Conservation (phyloP, 176 grass and related monocot genomes). For the Oryza meridionalis region DNA sequence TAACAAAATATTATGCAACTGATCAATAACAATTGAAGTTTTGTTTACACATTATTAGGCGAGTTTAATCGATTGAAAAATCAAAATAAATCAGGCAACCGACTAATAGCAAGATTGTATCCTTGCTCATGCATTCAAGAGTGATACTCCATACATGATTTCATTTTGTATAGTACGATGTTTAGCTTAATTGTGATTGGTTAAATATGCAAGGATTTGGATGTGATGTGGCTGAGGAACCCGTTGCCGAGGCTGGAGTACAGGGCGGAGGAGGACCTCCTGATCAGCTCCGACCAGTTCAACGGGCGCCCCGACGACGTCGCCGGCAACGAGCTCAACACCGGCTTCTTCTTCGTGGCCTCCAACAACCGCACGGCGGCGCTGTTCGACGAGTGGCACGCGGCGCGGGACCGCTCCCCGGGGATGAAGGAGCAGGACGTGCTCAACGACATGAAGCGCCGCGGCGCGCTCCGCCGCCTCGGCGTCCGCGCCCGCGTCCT, state of each 20-base stretch:
- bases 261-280: slow-evolving; percentile 29
- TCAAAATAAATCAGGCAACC: no score
- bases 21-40: no score
- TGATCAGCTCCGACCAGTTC: slow-evolving; percentile 56
- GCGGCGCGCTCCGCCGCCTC: slow-evolving; percentile 45
- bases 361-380: slow-evolving; percentile 55
- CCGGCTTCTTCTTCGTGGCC: slow-evolving; percentile 67
- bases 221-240: slow-evolving; percentile 62
- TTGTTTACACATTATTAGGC: no score
- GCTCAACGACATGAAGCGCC: slow-evolving; percentile 60
- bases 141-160: neutral
- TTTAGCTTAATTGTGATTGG: neutral
- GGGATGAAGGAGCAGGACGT: slow-evolving; percentile 87
- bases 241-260: slow-evolving; percentile 52
- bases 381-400: slow-evolving; percentile 68
- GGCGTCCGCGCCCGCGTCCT: slow-evolving; percentile 61
- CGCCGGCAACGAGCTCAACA: slow-evolving; percentile 56
- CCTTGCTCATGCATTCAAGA: neutral
- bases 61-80: no score
- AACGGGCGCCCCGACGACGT: slow-evolving; percentile 48
- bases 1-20: no score
- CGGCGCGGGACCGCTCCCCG: slow-evolving; percentile 25
- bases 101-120: neutral
- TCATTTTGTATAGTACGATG: neutral
- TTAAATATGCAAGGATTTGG: slow-evolving; percentile 31